Conservation (phyloP, 345 rosid species). For the Punica granatum region DNA sequence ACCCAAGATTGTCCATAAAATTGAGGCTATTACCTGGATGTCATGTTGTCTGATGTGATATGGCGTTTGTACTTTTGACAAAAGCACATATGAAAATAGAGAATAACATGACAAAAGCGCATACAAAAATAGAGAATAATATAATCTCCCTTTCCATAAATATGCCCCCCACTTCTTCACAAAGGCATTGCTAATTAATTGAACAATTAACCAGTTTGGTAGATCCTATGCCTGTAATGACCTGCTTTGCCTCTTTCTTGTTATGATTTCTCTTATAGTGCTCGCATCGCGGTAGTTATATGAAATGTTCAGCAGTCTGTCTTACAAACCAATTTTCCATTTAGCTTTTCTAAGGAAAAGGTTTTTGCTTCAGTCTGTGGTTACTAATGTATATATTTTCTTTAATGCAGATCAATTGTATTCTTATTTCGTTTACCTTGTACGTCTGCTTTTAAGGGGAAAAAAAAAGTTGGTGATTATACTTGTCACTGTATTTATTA, state of each 20-base stretch:
- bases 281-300: neutral
- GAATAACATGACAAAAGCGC: too few species aligned
- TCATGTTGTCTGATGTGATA: neutral
- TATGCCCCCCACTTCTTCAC: neutral
- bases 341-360: neutral
- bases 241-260: neutral
- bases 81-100: too few species aligned
- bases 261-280: neutral
- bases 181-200: neutral
- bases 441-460: neutral
- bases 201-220: neutral
- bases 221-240: neutral
- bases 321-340: neutral
- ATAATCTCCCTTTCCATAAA: neutral
- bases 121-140: neutral
- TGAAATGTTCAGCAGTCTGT: neutral
- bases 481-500: neutral
- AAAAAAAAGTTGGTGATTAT: neutral
- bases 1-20: neutral
- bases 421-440: neutral
- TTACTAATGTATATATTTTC: neutral
- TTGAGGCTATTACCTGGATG: neutral
- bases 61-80: neutral
- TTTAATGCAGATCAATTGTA: neutral
- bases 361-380: neutral